These are phyloP conservation scores for Talaromyces sp. DNA, from an alignment of 2,329 filamentous ascomycete species.

Conservation along the genomic window DNA sequence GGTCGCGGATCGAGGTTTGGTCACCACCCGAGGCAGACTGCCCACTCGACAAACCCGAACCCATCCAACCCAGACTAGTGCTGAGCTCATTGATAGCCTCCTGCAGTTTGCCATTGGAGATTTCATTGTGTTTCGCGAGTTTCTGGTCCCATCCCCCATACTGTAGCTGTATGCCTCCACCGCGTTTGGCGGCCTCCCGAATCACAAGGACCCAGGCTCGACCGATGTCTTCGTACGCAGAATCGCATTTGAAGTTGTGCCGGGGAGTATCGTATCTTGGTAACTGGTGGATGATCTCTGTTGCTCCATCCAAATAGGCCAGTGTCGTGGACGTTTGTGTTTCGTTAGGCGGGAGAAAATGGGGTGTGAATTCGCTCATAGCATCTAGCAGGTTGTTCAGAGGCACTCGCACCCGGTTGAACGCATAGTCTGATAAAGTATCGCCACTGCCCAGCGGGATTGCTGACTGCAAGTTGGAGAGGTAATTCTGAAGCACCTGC, in stretches of 20 bases:
- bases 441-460: slow-evolving; percentile 82
- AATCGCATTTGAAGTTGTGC: slow-evolving; percentile 89
- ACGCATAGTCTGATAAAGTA: slow-evolving; percentile 79
- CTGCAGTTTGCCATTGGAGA: slow-evolving; percentile 75
- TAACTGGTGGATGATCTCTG: slow-evolving; percentile 80
- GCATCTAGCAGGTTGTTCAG: slow-evolving; percentile 80
- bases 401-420: slow-evolving; percentile 82
- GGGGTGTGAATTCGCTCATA: slow-evolving; percentile 87
- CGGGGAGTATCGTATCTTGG: slow-evolving; percentile 87
- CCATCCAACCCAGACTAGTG: slow-evolving; percentile 74
- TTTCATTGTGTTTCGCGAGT: slow-evolving; percentile 79
- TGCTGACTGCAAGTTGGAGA: slow-evolving; percentile 68
- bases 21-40: slow-evolving; percentile 34
- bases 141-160: slow-evolving; percentile 90
- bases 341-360: slow-evolving; percentile 91
- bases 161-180: slow-evolving; percentile 83
- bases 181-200: slow-evolving; percentile 83
- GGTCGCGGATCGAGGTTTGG: slow-evolving; percentile 49
- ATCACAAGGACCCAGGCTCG: slow-evolving; percentile 91
- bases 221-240: slow-evolving; percentile 92
- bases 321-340: slow-evolving; percentile 77
- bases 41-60: slow-evolving; percentile 33
- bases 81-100: slow-evolving; percentile 74
- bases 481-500: slow-evolving; percentile 75
- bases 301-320: slow-evolving; percentile 83